phyloP scores from a whole-genome alignment of 176 grass and related monocot species.

The Saccharum officinarum region DNA sequence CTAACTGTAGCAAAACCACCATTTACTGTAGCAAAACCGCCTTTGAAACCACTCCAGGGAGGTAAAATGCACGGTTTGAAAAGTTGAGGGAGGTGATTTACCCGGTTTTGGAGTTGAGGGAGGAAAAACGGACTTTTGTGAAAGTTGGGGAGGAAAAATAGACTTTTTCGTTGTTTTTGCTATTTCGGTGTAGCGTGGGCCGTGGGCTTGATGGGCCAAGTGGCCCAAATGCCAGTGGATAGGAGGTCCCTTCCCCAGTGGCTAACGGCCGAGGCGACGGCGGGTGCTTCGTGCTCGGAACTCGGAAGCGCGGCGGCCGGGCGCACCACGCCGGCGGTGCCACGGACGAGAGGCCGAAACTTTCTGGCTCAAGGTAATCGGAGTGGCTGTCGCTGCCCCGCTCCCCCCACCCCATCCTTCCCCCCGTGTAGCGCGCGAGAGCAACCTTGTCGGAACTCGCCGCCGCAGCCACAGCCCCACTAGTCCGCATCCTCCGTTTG shows the following conservation, averaged over 20 bases:
- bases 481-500: background rate
- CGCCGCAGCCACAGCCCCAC: background rate
- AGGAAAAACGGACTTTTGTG: too few relatives aligned
- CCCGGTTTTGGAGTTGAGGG: too few relatives aligned
- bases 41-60: too few relatives aligned
- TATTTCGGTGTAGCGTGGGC: too few relatives aligned
- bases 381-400: background rate
- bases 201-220: too few relatives aligned
- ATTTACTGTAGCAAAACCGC: too few relatives aligned
- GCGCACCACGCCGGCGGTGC: background rate
- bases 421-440: background rate
- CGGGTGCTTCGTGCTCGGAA: background rate
- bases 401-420: background rate
- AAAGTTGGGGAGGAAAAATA: too few relatives aligned
- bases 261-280: background rate
- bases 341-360: background rate
- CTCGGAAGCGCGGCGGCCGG: background rate
- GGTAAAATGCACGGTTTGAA: too few relatives aligned
- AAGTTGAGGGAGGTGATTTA: too few relatives aligned
- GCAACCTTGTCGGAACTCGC: background rate
- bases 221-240: background rate
- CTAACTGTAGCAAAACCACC: too few relatives aligned
- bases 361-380: background rate
- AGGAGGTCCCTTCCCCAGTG: too few relatives aligned
- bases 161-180: too few relatives aligned